A percentile compares a stretch with the other conserved stretches of the same genome.
These are phyloP conservation scores for Colletotrichum echinochloae DNA, from an alignment of 2,329 filamentous ascomycete genomes.

Conservation along the genomic window DNA sequence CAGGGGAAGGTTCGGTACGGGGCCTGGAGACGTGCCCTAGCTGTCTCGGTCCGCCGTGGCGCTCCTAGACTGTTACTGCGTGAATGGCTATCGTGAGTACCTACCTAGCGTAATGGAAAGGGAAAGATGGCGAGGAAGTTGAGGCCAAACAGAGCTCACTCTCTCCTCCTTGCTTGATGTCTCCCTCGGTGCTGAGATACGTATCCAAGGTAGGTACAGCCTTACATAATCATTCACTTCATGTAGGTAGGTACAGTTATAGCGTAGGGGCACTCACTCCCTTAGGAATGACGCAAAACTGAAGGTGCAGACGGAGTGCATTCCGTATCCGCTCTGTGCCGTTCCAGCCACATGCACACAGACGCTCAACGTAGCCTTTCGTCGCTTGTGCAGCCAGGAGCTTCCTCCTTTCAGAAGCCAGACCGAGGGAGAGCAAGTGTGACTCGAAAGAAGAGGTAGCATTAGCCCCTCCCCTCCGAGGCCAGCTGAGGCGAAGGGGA, in stretches of 20 bases:
- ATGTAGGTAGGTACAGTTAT: no score
- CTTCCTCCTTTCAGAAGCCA: background rate
- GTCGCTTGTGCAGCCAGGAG: background rate
- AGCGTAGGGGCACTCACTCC: background rate
- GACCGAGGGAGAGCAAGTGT: background rate
- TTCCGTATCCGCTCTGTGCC: constrained; percentile 28
- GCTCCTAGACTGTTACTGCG: no score
- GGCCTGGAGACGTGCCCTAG: constrained; percentile 8
- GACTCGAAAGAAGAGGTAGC: background rate
- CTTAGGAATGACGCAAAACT: background rate
- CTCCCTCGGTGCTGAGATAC: background rate
- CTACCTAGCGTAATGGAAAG: background rate
- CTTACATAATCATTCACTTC: background rate
- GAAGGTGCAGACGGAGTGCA: constrained; percentile 26
- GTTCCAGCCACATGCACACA: constrained; percentile 22
- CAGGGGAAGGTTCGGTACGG: constrained; percentile 3
- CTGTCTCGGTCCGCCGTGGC: constrained; percentile 4
- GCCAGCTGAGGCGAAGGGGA: background rate
- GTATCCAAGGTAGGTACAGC: background rate
- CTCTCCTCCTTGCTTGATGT: background rate
- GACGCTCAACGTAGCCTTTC: background rate
- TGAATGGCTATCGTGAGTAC: no score
- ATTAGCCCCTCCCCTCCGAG: background rate
- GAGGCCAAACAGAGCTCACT: constrained; percentile 1
- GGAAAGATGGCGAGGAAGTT: constrained; percentile 1